phyloP scores from a whole-genome alignment of 208 protist species.

The Angomonas deanei region DNA sequence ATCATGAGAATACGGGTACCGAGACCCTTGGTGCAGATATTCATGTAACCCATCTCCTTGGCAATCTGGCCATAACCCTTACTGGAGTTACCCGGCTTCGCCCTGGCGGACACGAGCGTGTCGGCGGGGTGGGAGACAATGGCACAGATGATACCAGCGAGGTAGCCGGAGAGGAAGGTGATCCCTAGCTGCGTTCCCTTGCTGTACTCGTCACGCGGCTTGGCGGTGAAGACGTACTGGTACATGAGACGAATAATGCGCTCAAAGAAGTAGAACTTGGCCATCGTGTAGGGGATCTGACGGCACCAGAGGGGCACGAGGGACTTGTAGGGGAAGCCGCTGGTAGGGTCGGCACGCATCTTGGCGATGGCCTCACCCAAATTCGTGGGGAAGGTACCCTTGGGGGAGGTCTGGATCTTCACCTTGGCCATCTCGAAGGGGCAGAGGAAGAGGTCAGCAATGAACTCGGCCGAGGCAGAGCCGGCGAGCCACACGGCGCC shows the following conservation, averaged over 20 bases:
- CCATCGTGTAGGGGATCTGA: conserved; percentile 96
- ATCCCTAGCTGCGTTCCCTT: conserved; percentile 86
- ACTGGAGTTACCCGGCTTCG: conserved; percentile 80
- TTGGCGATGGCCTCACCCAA: conserved; percentile 55
- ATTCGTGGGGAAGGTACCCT: conserved; percentile 72
- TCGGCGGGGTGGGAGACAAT: conserved; percentile 96
- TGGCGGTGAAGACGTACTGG: conserved; percentile 77
- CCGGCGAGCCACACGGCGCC: conserved; percentile 86
- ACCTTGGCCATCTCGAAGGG: conserved; percentile 95
- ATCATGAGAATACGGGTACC: conserved; percentile 96
- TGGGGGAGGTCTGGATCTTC: conserved; percentile 86
- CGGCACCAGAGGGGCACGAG: conserved; percentile 89
- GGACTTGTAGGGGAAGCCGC: conserved; percentile 87
- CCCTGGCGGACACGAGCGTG: conserved; percentile 89
- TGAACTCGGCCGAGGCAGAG: conserved; percentile 94
- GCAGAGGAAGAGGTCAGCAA: conserved; percentile 95
- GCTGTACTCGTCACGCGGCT: conserved; percentile 84
- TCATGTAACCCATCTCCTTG: conserved; percentile 78
- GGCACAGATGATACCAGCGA: conserved; percentile 92
- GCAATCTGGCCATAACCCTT: conserved; percentile 79
- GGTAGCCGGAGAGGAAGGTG: conserved; percentile 92
- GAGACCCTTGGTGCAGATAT: conserved; percentile 87
- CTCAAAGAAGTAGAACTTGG: conserved; percentile 94
- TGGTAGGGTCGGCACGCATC: conserved; percentile 66
- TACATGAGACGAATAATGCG: conserved; percentile 82